Evolutionary conservation across 140 eudicot species (phyloP).

Genomic region (Anethum foeniculum): DNA sequence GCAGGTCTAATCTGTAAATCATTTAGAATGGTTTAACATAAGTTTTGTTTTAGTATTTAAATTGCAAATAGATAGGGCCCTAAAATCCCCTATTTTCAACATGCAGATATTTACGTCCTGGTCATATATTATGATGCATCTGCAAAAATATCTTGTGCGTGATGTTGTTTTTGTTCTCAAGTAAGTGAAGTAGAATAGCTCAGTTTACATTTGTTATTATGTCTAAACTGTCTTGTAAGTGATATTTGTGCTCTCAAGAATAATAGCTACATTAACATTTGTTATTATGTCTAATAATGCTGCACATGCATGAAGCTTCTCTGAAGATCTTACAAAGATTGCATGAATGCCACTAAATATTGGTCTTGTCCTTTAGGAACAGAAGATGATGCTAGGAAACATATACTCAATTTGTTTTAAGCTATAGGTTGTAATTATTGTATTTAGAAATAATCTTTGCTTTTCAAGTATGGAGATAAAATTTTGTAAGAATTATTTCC

Average conservation of each 20-base stretch:
- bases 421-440: background rate
- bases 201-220: background rate
- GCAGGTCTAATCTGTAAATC: slow-evolving; percentile 47
- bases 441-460: background rate
- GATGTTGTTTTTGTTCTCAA: slow-evolving; percentile 60
- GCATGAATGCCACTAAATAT: background rate
- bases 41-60: background rate
- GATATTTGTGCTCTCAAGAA: background rate
- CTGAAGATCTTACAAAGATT: background rate
- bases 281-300: background rate
- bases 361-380: background rate
- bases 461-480: background rate
- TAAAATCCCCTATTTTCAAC: slow-evolving; percentile 1
- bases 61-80: background rate
- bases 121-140: slow-evolving; percentile 78
- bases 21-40: background rate
- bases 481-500: background rate
- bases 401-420: background rate
- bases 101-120: slow-evolving; percentile 82
- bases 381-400: background rate
- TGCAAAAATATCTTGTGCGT: slow-evolving; percentile 57
- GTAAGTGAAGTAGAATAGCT: background rate
- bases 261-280: background rate
- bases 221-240: background rate
- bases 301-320: background rate